Percentiles rank a stretch among this genome's conserved stretches.
Evolutionary conservation across 2,329 filamentous ascomycete species (phyloP).

Genomic region (Epichloe hybrida): DNA sequence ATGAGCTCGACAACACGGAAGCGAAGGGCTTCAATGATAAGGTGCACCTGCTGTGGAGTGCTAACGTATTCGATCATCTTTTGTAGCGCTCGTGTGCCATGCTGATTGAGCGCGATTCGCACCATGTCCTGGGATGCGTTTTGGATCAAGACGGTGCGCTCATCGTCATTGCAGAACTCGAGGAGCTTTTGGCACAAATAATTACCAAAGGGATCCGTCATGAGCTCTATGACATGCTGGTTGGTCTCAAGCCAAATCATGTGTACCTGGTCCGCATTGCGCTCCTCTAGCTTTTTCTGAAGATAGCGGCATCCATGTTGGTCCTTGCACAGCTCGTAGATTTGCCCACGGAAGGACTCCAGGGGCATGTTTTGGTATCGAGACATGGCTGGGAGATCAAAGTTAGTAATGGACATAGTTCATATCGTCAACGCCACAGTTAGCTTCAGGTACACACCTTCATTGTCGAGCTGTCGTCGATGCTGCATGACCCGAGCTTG

Average conservation of each 20-base stretch:
- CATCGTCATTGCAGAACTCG: conserved; percentile 88
- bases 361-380: conserved; percentile 75
- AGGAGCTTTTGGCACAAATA: conserved; percentile 98
- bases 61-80: conserved; percentile 98
- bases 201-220: conserved; percentile 98
- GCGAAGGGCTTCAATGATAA: conserved; percentile 75
- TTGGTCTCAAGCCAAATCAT: conserved; percentile 93
- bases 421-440: not conserved
- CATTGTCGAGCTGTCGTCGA: conserved; percentile 60
- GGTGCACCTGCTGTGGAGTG: conserved; percentile 69
- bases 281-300: conserved; percentile 93
- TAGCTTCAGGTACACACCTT: conserved; percentile 35
- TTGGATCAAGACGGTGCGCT: conserved; percentile 83
- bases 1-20: conserved; percentile 85
- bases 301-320: conserved; percentile 95
- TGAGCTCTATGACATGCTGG: conserved; percentile 86
- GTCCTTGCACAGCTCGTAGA: conserved; percentile 89
- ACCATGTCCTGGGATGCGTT: conserved; percentile 82
- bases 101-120: conserved; percentile 88
- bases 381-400: conserved; percentile 42
- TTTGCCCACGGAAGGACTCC: conserved; percentile 66
- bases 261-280: conserved; percentile 67
- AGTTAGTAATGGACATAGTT: conserved; percentile 15
- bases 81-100: conserved; percentile 89
- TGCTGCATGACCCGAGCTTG: conserved; percentile 64